A percentile compares a stretch with the other conserved stretches of the same genome.
phyloP scores from a whole-genome alignment of 1,284 basidiomycete species.

The Pterulicium gracile region DNA sequence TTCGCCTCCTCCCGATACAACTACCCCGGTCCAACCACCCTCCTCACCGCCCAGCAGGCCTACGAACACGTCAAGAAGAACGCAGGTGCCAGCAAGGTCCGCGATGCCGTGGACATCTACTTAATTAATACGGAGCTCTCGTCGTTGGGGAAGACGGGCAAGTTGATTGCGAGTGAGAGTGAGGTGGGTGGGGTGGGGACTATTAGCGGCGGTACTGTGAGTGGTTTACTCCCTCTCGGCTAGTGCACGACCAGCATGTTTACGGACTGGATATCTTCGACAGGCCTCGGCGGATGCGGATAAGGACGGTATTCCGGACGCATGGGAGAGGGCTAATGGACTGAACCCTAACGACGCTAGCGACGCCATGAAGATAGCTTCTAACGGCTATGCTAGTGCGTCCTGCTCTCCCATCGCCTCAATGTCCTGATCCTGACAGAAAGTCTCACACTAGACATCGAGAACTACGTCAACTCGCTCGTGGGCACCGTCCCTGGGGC shows the following conservation, averaged over 20 bases:
- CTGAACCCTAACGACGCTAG: slow-evolving; percentile 20
- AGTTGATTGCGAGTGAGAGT: slow-evolving; percentile 16
- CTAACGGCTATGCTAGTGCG: slow-evolving; percentile 26
- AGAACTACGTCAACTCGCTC: slow-evolving; percentile 24
- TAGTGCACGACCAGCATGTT: neutral
- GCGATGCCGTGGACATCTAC: slow-evolving; percentile 23
- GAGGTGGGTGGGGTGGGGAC: slow-evolving; percentile 23
- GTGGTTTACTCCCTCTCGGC: neutral
- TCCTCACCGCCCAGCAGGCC: slow-evolving; percentile 21
- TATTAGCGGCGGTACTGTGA: slow-evolving; percentile 20
- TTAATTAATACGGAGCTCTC: slow-evolving; percentile 22
- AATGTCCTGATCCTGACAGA: neutral
- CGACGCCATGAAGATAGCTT: slow-evolving; percentile 22
- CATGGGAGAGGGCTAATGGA: slow-evolving; percentile 22
- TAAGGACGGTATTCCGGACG: slow-evolving; percentile 23
- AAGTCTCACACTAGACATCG: slow-evolving; percentile 17
- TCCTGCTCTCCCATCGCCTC: slow-evolving; percentile 1
- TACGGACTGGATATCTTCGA: neutral
- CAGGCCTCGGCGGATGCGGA: slow-evolving; percentile 1
- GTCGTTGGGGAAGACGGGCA: slow-evolving; percentile 22
- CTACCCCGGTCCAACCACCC: slow-evolving; percentile 21
- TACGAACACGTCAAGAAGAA: slow-evolving; percentile 19
- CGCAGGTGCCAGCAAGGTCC: slow-evolving; percentile 23
- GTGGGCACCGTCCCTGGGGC: too few relatives aligned
- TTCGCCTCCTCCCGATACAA: slow-evolving; percentile 20